Evolutionary conservation across 768 basidiomycete species (phyloP).

Genomic region (Clavulina sp.): DNA sequence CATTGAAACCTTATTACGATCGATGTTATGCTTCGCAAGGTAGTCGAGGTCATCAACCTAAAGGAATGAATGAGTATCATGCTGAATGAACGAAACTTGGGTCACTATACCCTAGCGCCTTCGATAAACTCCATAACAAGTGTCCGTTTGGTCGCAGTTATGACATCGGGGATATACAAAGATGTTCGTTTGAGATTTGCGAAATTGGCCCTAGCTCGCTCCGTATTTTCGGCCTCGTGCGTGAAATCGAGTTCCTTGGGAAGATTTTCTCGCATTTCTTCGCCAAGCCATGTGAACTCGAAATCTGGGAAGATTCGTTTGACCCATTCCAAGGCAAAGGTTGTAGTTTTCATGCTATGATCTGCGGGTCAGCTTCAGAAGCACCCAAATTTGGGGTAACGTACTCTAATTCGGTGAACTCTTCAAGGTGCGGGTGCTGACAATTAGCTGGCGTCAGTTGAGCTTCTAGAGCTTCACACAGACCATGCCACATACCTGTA

Average conservation of each 20-base stretch:
- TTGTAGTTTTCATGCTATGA: slow-evolving; percentile 21
- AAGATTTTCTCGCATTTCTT: slow-evolving; percentile 80
- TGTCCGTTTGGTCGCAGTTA: slow-evolving; percentile 66
- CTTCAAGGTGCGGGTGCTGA: slow-evolving; percentile 85
- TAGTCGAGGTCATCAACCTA: slow-evolving; percentile 76
- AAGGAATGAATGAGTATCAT: slow-evolving; percentile 38
- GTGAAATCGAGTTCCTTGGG: slow-evolving; percentile 92
- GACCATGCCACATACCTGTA: slow-evolving; percentile 8
- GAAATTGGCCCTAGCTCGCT: slow-evolving; percentile 55
- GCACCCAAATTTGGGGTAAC: slow-evolving; percentile 48
- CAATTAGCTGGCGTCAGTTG: neutral
- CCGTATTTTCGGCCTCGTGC: slow-evolving; percentile 76
- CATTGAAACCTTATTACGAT: slow-evolving; percentile 83
- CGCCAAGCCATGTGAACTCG: slow-evolving; percentile 82
- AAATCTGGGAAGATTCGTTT: slow-evolving; percentile 92
- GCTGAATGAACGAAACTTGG: neutral
- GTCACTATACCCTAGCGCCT: slow-evolving; percentile 6
- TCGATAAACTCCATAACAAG: slow-evolving; percentile 85
- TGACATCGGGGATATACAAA: slow-evolving; percentile 66
- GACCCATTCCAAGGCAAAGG: slow-evolving; percentile 51
- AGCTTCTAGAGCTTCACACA: slow-evolving; percentile 20
- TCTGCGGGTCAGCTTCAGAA: slow-evolving; percentile 3
- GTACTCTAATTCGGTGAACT: slow-evolving; percentile 86
- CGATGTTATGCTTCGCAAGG: slow-evolving; percentile 63
- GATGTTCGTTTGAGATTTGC: slow-evolving; percentile 43